Evolutionary conservation across 1,139 yeast genomes (phyloP).

Genomic region (Saccharomyces pastorianus): DNA sequence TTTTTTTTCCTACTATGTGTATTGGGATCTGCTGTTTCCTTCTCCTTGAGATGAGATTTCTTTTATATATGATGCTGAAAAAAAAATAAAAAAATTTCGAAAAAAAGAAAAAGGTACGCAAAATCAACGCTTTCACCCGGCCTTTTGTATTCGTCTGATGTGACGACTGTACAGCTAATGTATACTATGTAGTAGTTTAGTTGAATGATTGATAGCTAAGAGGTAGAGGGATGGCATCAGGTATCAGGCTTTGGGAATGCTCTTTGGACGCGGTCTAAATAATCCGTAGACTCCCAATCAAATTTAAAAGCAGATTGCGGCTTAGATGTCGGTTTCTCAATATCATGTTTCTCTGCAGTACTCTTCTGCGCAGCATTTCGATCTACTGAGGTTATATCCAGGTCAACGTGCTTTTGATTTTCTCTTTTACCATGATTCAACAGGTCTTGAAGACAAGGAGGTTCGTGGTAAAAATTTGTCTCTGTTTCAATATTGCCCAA

Average conservation of each 20-base stretch:
- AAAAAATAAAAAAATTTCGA: background rate
- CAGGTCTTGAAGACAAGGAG: background rate
- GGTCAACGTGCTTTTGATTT: background rate
- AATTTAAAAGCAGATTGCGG: conserved; percentile 8
- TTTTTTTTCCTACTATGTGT: background rate
- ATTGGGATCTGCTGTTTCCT: background rate
- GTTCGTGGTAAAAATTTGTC: background rate
- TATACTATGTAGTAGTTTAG: background rate
- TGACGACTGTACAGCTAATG: background rate
- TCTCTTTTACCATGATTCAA: background rate
- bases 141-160: background rate
- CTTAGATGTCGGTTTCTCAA: background rate
- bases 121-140: background rate
- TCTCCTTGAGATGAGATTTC: background rate
- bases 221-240: background rate
- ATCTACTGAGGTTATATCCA: background rate
- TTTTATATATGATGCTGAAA: background rate
- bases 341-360: background rate
- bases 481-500: background rate
- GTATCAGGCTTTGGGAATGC: conserved; percentile 13
- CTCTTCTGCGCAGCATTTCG: background rate
- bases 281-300: conserved; percentile 19
- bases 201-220: background rate
- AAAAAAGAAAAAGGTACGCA: background rate
- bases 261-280: conserved; percentile 18